Evolutionary conservation across 305 asterid species (phyloP).

Genomic region (Caryopteris hybrid): DNA sequence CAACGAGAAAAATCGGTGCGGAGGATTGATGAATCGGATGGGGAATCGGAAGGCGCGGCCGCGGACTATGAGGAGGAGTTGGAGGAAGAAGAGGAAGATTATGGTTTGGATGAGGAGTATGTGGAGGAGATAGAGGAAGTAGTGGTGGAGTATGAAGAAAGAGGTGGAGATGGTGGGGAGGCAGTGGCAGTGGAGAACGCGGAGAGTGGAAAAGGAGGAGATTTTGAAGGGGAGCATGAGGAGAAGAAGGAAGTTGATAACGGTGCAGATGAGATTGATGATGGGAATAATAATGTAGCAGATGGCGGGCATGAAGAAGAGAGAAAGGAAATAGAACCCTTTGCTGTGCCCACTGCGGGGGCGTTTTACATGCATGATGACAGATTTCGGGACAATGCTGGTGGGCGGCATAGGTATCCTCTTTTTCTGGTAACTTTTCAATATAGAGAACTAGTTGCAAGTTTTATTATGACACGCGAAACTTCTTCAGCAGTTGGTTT

Average conservation of each 20-base stretch:
- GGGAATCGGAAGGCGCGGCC: conserved; percentile 83
- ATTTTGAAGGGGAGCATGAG: conserved; percentile 15
- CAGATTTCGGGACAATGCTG: conserved; percentile 78
- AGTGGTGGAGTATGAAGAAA: conserved; percentile 38
- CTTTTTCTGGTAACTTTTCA: neutral
- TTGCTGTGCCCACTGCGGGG: conserved; percentile 96
- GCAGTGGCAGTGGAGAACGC: conserved; percentile 27
- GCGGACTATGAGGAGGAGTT: conserved; percentile 80
- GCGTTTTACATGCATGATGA: conserved; percentile 99
- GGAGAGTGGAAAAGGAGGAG: conserved; percentile 27
- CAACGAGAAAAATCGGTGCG: conserved; percentile 34
- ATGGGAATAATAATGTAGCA: conserved; percentile 23
- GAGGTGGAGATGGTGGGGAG: conserved; percentile 21
- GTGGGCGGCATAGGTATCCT: conserved; percentile 74
- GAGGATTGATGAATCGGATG: conserved; percentile 64
- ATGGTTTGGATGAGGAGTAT: conserved; percentile 42
- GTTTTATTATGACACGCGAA: neutral
- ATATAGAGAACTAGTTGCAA: neutral
- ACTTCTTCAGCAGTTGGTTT: neutral
- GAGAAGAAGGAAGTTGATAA: conserved; percentile 29
- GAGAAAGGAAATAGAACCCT: conserved; percentile 81
- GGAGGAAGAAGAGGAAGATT: conserved; percentile 47
- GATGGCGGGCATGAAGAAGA: conserved; percentile 44
- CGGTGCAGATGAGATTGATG: conserved; percentile 29
- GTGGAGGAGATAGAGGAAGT: conserved; percentile 34